Conservation (phyloP, 1,139 yeast species). For the Magnusiomyces magnusii region DNA sequence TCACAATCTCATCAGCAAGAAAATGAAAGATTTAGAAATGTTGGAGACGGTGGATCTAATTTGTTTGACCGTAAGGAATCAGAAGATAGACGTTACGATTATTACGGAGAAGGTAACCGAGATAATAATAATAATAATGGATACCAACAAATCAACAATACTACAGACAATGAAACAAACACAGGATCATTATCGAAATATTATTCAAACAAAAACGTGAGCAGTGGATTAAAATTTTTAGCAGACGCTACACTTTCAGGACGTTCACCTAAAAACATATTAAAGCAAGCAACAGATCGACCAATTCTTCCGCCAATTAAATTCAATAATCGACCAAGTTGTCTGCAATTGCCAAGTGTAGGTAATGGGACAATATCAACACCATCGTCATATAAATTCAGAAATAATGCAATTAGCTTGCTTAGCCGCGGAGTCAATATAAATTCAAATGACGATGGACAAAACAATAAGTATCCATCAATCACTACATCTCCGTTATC, state of each 20-base stretch:
- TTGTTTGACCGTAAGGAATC: too few species aligned
- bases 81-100: neutral
- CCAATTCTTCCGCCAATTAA: neutral
- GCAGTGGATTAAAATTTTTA: neutral
- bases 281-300: neutral
- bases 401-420: neutral
- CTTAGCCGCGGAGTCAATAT: neutral
- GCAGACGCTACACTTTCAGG: neutral
- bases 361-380: neutral
- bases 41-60: too few species aligned
- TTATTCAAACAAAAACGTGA: neutral
- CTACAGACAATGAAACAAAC: neutral
- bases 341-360: neutral
- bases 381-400: neutral
- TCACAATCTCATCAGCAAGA: neutral
- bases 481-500: neutral
- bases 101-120: neutral
- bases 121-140: neutral
- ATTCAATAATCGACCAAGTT: neutral
- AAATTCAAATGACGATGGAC: neutral
- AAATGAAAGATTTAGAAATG: too few species aligned
- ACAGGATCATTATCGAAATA: neutral
- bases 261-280: neutral
- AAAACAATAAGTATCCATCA: neutral
- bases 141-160: neutral